phyloP scores from a whole-genome alignment of 495 filamentous ascomycete species.

The Penicillium ochrochloron region DNA sequence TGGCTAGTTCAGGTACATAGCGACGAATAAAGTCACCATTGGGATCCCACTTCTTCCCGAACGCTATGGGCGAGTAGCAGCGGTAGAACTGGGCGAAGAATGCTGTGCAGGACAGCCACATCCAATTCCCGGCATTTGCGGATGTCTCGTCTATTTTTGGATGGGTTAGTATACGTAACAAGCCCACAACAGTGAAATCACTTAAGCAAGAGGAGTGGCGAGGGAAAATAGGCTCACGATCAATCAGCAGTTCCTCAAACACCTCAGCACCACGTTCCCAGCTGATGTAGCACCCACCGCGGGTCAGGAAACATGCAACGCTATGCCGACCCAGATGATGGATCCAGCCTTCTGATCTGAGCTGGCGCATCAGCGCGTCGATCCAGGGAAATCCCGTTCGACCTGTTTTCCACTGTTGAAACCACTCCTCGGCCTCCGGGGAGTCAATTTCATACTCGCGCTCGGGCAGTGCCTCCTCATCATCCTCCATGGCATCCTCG shows the following conservation, averaged over 20 bases:
- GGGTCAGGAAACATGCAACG: conserved; percentile 73
- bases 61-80: conserved; percentile 67
- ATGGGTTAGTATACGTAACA: background rate
- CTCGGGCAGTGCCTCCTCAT: conserved; percentile 14
- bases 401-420: conserved; percentile 66
- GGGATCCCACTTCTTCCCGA: conserved; percentile 70
- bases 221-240: conserved; percentile 44
- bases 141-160: conserved; percentile 58
- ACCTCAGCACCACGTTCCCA: conserved; percentile 77
- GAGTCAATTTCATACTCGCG: conserved; percentile 58
- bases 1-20: conserved; percentile 65
- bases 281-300: conserved; percentile 72
- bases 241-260: conserved; percentile 72
- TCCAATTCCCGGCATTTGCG: conserved; percentile 74
- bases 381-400: conserved; percentile 74
- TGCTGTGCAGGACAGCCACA: conserved; percentile 74
- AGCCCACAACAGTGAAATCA: no score
- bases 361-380: conserved; percentile 75
- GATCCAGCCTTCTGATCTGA: conserved; percentile 72
- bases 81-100: conserved; percentile 70
- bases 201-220: background rate
- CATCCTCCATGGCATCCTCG: conserved; percentile 16
- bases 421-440: conserved; percentile 60
- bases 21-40: conserved; percentile 61
- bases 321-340: conserved; percentile 74